phyloP scores from a whole-genome alignment of 163 green algal species.

The Prototheca cutis region DNA sequence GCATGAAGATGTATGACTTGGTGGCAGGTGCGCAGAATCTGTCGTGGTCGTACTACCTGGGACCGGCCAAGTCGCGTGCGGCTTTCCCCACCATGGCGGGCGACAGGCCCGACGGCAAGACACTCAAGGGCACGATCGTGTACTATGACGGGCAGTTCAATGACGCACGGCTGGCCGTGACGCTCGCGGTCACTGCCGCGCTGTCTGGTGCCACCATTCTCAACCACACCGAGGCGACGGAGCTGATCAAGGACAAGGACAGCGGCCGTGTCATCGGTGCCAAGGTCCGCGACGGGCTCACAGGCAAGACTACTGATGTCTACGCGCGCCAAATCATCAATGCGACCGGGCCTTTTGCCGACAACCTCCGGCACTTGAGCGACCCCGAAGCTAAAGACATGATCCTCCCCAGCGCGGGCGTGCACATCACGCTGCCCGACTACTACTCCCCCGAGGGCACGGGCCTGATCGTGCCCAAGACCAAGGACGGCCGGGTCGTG shows the following conservation, averaged over 20 bases:
- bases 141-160: slow-evolving; percentile 99
- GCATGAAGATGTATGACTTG: slow-evolving; percentile 90
- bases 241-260: slow-evolving; percentile 70
- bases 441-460: slow-evolving; percentile 75
- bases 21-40: slow-evolving; percentile 69
- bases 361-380: slow-evolving; percentile 47
- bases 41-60: slow-evolving; percentile 66
- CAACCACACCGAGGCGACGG: slow-evolving; percentile 72
- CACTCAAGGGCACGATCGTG: slow-evolving; percentile 86
- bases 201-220: slow-evolving; percentile 66
- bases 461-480: slow-evolving; percentile 97
- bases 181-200: slow-evolving; percentile 79
- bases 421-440: slow-evolving; percentile 90
- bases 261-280: slow-evolving; percentile 66
- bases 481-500: slow-evolving; percentile 89
- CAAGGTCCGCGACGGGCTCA: slow-evolving; percentile 53
- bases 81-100: slow-evolving; percentile 75
- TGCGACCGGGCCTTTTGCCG: slow-evolving; percentile 76
- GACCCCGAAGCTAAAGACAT: slow-evolving; percentile 25
- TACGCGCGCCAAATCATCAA: slow-evolving; percentile 86
- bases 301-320: slow-evolving; percentile 53
- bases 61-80: slow-evolving; percentile 42
- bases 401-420: slow-evolving; percentile 70
- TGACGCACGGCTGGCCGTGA: slow-evolving; percentile 78
- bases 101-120: slow-evolving; percentile 32